A percentile compares a stretch with the other conserved stretches of the same genome.
These are phyloP conservation scores for Stagonosporopsis vannaccii DNA, from an alignment of 2,329 filamentous ascomycete species.

Conservation along the genomic window DNA sequence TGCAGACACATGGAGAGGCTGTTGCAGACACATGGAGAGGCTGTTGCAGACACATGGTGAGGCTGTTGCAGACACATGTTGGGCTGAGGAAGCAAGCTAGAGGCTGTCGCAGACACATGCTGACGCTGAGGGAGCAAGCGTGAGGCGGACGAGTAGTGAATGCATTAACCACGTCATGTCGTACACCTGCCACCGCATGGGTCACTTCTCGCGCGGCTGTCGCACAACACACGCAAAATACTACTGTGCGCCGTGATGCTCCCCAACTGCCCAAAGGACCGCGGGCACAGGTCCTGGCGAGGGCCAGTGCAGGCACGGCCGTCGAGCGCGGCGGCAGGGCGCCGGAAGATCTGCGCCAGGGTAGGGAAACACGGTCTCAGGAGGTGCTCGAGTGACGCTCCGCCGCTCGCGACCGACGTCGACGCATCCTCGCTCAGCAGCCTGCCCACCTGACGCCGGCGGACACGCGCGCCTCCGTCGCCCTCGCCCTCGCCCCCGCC, in stretches of 20 bases:
- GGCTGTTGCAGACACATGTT: too few relatives aligned
- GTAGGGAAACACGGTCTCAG: not conserved
- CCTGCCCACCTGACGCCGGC: not conserved
- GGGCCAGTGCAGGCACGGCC: not conserved
- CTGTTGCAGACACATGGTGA: too few relatives aligned
- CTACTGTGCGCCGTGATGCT: constrained; percentile 3
- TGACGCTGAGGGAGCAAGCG: too few relatives aligned
- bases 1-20: too few relatives aligned
- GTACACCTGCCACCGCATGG: not conserved
- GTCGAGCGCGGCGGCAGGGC: constrained; percentile 1
- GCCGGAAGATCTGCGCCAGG: constrained; percentile 30
- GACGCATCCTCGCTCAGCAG: not conserved
- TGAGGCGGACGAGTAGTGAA: not conserved
- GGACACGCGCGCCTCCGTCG: not conserved
- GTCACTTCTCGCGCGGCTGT: constrained; percentile 10
- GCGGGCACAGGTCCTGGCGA: not conserved
- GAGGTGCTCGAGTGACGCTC: constrained; percentile 14
- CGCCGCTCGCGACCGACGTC: constrained; percentile 4
- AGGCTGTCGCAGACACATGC: too few relatives aligned
- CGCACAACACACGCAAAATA: constrained; percentile 6
- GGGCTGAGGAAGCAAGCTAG: too few relatives aligned
- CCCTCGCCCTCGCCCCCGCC: not conserved
- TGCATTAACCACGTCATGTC: not conserved
- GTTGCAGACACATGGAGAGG: too few relatives aligned
- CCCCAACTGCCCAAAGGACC: not conserved